These are phyloP conservation scores for Nadsonia commutata DNA, from an alignment of 1,139 yeast genomes.

Conservation along the genomic window DNA sequence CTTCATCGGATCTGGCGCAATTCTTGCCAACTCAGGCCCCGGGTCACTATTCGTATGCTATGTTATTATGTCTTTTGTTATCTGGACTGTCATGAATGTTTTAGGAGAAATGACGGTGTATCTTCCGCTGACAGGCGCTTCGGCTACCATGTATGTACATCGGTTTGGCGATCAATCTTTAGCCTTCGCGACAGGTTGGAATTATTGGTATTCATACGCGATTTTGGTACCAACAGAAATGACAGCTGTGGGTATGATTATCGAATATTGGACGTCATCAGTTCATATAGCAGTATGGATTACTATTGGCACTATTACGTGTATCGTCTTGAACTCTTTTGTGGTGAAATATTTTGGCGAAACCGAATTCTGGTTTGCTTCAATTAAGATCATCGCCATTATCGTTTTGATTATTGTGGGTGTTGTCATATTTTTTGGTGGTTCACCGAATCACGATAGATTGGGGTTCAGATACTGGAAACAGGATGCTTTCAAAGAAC, in stretches of 20 bases:
- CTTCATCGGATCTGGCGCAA: constrained; percentile 53
- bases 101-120: constrained; percentile 65
- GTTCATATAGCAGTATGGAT: constrained; percentile 20
- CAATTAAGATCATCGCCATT: constrained; percentile 17
- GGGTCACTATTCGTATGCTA: constrained; percentile 55
- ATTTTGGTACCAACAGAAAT: constrained; percentile 26
- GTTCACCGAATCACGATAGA: constrained; percentile 10
- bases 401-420: constrained; percentile 16
- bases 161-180: constrained; percentile 17
- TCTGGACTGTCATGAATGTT: constrained; percentile 56
- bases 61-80: constrained; percentile 47
- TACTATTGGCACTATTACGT: constrained; percentile 20
- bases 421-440: constrained; percentile 22
- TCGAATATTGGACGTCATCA: constrained; percentile 21
- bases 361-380: constrained; percentile 21
- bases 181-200: constrained; percentile 23
- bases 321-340: constrained; percentile 21
- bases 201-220: constrained; percentile 25
- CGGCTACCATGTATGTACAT: constrained; percentile 44
- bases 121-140: constrained; percentile 62
- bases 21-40: constrained; percentile 57
- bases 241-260: constrained; percentile 24
- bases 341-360: constrained; percentile 25
- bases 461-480: constrained; percentile 81
- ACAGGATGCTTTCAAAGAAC: constrained; percentile 54